A percentile compares a stretch with the other conserved stretches of the same genome.
These are phyloP conservation scores for Fragosphaeria purpurea DNA, from an alignment of 2,329 filamentous ascomycete species.

Conservation along the genomic window DNA sequence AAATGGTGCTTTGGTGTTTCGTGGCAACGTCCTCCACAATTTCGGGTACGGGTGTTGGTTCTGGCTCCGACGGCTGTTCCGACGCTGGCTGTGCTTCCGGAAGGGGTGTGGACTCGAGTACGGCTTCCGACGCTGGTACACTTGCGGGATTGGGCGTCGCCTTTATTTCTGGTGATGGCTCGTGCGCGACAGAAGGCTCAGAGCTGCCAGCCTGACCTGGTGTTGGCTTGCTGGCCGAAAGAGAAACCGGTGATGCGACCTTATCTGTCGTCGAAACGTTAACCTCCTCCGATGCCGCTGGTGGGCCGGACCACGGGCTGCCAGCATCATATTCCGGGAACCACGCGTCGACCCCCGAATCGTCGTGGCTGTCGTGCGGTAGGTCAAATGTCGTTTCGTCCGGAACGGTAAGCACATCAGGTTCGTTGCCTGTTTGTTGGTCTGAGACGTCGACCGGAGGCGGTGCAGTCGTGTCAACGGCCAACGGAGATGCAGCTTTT, in stretches of 20 bases:
- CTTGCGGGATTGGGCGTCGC: not conserved
- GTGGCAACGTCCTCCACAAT: conserved; percentile 12
- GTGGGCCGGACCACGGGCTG: conserved; percentile 15
- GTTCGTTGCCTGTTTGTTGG: no score
- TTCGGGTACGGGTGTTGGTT: not conserved
- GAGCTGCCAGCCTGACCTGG: no score
- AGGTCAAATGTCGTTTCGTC: not conserved
- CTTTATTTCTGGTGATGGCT: not conserved
- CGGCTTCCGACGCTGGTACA: not conserved
- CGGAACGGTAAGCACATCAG: no score
- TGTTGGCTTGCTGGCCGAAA: no score
- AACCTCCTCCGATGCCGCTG: no score
- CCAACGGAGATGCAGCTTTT: no score
- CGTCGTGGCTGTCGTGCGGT: not conserved
- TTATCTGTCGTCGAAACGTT: not conserved
- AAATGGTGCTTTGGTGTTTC: conserved; percentile 51
- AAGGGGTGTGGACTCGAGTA: not conserved
- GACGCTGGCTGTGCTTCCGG: no score
- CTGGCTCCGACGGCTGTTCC: no score
- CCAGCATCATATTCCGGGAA: conserved; percentile 21
- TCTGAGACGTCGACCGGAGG: no score
- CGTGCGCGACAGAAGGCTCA: not conserved
- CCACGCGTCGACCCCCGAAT: conserved; percentile 18
- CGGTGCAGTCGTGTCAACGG: no score
- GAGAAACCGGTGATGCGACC: no score